These are phyloP conservation scores for Taphrina communis DNA, from an alignment of 1,139 yeast species.

Conservation along the genomic window DNA sequence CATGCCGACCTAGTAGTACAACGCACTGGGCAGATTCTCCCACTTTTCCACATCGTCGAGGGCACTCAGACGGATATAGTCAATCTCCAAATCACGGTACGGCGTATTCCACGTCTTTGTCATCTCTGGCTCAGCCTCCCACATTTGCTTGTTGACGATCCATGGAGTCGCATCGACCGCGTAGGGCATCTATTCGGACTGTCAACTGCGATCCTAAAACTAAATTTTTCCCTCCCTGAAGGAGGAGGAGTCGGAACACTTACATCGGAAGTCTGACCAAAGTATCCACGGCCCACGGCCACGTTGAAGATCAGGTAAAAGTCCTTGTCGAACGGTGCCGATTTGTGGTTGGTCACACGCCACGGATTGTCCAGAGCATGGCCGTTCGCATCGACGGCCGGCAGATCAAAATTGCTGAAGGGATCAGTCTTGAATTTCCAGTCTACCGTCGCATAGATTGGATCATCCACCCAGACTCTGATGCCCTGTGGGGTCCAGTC, in stretches of 20 bases:
- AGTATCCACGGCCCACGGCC: slow-evolving; percentile 46
- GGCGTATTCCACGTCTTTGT: slow-evolving; percentile 24
- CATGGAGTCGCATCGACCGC: slow-evolving; percentile 17
- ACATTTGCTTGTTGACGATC: slow-evolving; percentile 34
- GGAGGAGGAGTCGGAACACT: background rate
- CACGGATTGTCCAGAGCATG: slow-evolving; percentile 41
- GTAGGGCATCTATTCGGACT: slow-evolving; percentile 11
- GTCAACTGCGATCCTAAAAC: too few species aligned
- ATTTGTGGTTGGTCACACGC: slow-evolving; percentile 31
- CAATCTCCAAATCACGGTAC: slow-evolving; percentile 21
- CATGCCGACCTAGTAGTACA: background rate
- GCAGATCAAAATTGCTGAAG: slow-evolving; percentile 41
- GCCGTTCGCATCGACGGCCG: slow-evolving; percentile 38
- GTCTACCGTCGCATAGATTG: slow-evolving; percentile 42
- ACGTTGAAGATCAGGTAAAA: slow-evolving; percentile 45
- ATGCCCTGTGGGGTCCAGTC: slow-evolving; percentile 45
- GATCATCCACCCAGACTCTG: slow-evolving; percentile 44
- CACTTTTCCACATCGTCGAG: slow-evolving; percentile 34
- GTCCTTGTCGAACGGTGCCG: slow-evolving; percentile 46
- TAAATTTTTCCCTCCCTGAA: too few species aligned
- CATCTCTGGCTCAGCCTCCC: slow-evolving; percentile 27
- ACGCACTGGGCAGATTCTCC: slow-evolving; percentile 13
- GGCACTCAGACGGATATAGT: slow-evolving; percentile 30
- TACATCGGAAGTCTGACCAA: slow-evolving; percentile 38
- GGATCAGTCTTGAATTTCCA: slow-evolving; percentile 42